phyloP scores from a whole-genome alignment of 192 early-diverging fungal genomes.

The Rhizoclosmatium globosum region DNA sequence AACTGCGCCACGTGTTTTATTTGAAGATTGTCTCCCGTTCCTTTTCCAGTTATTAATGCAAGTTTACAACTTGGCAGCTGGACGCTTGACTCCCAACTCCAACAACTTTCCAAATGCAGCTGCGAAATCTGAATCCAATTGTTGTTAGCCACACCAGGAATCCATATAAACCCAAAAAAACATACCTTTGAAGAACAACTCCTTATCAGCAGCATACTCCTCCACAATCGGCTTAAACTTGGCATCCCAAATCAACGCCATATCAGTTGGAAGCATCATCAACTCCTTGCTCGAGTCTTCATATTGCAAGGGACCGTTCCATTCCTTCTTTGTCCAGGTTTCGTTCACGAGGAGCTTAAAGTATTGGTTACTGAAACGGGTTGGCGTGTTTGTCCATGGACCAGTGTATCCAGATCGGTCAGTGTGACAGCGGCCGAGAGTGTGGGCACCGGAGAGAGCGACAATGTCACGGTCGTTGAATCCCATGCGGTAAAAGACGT shows the following conservation, averaged over 20 bases:
- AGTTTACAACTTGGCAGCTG: neutral
- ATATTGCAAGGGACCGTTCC: slow-evolving; percentile 86
- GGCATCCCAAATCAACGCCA: slow-evolving; percentile 70
- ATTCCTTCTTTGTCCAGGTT: slow-evolving; percentile 37
- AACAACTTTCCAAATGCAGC: slow-evolving; percentile 85
- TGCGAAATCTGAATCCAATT: slow-evolving; percentile 74
- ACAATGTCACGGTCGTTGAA: slow-evolving; percentile 85
- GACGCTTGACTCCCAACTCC: slow-evolving; percentile 77
- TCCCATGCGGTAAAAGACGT: slow-evolving; percentile 63
- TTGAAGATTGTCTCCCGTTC: neutral
- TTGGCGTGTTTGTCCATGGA: slow-evolving; percentile 89
- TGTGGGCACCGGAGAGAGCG: slow-evolving; percentile 54
- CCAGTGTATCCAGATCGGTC: slow-evolving; percentile 46
- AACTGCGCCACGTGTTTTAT: neutral
- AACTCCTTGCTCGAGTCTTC: slow-evolving; percentile 71
- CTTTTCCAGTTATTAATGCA: neutral
- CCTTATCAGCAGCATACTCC: slow-evolving; percentile 73
- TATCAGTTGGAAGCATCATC: slow-evolving; percentile 62
- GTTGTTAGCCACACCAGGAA: no score
- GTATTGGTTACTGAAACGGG: slow-evolving; percentile 89
- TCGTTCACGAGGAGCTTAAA: slow-evolving; percentile 71
- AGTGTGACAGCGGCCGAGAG: slow-evolving; percentile 60
- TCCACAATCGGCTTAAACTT: slow-evolving; percentile 65
- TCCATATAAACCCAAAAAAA: slow-evolving; percentile 48
- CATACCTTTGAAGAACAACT: slow-evolving; percentile 65